Evolutionary conservation across 2,329 filamentous ascomycete genomes (phyloP).

Genomic region (Lasiodiplodia gonubiensis): DNA sequence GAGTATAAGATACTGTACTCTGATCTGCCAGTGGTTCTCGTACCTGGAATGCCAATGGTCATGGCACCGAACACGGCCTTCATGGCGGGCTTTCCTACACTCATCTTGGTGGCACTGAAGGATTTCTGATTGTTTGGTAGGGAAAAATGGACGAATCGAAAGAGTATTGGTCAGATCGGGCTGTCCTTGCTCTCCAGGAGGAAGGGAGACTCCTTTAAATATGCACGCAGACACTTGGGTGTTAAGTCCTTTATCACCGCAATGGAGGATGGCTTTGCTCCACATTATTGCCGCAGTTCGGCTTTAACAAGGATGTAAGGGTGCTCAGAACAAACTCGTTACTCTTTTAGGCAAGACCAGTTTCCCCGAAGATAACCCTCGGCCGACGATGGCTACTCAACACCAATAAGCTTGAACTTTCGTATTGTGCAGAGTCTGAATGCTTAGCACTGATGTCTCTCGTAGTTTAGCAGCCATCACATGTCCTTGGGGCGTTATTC

Average conservation of each 20-base stretch:
- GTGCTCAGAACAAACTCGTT: too few species aligned
- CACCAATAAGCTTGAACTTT: too few species aligned
- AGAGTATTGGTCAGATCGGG: too few species aligned
- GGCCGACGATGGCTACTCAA: background rate
- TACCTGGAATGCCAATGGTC: constrained; percentile 45
- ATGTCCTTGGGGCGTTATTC: too few species aligned
- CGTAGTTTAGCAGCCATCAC: background rate
- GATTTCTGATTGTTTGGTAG: background rate
- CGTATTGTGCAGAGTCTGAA: background rate
- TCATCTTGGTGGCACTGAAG: background rate
- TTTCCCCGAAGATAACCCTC: constrained; percentile 14
- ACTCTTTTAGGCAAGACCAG: background rate
- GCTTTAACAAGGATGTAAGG: background rate
- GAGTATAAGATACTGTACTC: too few species aligned
- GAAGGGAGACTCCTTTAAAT: background rate
- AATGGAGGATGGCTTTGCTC: background rate
- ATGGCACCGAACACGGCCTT: constrained; percentile 47
- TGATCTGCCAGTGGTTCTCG: background rate
- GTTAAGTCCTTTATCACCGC: background rate
- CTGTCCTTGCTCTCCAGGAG: too few species aligned
- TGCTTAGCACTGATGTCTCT: background rate
- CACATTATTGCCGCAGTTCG: background rate
- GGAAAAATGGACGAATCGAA: background rate
- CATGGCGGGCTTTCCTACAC: constrained; percentile 26
- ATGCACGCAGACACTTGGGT: background rate